phyloP scores from a whole-genome alignment of 2,329 filamentous ascomycete genomes.

The Aspergillus niger region DNA sequence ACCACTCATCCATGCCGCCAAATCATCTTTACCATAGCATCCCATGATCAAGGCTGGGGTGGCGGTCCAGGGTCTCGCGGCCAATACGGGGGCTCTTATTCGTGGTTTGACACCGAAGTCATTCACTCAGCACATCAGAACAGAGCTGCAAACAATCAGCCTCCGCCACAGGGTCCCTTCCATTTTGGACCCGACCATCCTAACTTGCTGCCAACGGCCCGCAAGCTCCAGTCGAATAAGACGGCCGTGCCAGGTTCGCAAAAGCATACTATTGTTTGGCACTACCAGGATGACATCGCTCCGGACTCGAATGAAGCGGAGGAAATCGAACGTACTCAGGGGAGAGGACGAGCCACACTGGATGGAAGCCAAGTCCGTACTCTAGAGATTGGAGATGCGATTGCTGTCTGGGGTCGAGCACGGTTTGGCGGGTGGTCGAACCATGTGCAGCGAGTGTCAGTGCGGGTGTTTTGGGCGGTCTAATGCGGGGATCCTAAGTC shows the following conservation, averaged over 20 bases:
- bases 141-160: conserved; percentile 19
- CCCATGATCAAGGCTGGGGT: conserved; percentile 42
- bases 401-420: conserved; percentile 41
- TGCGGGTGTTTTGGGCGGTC: conserved; percentile 42
- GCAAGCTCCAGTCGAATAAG: conserved; percentile 37
- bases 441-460: conserved; percentile 32
- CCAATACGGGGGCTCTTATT: conserved; percentile 36
- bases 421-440: conserved; percentile 43
- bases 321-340: conserved; percentile 32
- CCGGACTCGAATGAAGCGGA: conserved; percentile 36
- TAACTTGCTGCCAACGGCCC: conserved; percentile 31
- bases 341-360: conserved; percentile 38
- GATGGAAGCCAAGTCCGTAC: conserved; percentile 38
- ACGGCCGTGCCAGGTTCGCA: conserved; percentile 23
- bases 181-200: conserved; percentile 28
- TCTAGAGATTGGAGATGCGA: conserved; percentile 40
- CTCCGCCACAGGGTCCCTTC: conserved; percentile 17
- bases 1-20: conserved; percentile 42
- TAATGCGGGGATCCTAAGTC: conserved; percentile 13
- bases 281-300: conserved; percentile 34
- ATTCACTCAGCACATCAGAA: conserved; percentile 29
- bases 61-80: conserved; percentile 19
- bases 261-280: conserved; percentile 36
- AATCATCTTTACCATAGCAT: conserved; percentile 38
- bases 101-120: conserved; percentile 44